Conservation (phyloP, 2,329 filamentous ascomycete species). For the Monilinia fructigena region DNA sequence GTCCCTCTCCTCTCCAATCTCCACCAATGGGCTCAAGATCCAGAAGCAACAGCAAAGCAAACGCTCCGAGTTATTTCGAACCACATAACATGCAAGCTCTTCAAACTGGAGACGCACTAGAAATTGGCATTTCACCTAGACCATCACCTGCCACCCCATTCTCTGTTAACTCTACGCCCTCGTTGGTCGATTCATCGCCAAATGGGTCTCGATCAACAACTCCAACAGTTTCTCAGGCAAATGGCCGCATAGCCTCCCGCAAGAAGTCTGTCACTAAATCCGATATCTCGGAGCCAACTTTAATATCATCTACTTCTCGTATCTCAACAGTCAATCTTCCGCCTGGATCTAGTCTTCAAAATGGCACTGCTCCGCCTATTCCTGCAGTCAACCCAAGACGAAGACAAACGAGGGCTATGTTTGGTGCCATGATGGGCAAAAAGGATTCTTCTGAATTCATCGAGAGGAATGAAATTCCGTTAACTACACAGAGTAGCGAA, state of each 20-base stretch:
- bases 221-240: constrained; percentile 29
- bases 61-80: constrained; percentile 34
- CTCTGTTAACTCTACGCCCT: constrained; percentile 37
- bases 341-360: constrained; percentile 35
- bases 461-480: constrained; percentile 31
- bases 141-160: constrained; percentile 39
- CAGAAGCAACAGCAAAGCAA: constrained; percentile 36
- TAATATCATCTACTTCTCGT: constrained; percentile 39
- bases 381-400: constrained; percentile 40
- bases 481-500: constrained; percentile 37
- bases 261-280: constrained; percentile 40
- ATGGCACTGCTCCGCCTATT: constrained; percentile 37
- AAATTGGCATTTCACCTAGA: constrained; percentile 36
- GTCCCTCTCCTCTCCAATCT: constrained; percentile 35
- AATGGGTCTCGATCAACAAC: constrained; percentile 30
- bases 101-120: constrained; percentile 29
- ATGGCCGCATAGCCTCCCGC: constrained; percentile 27
- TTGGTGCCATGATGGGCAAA: constrained; percentile 33
- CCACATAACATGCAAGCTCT: constrained; percentile 31
- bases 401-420: constrained; percentile 39
- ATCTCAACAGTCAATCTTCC: constrained; percentile 39
- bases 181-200: constrained; percentile 32
- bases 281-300: constrained; percentile 40
- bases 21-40: constrained; percentile 32
- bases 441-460: constrained; percentile 29